These are phyloP conservation scores for Solanum pennellii DNA, from an alignment of 257 asterid genomes.

Conservation along the genomic window DNA sequence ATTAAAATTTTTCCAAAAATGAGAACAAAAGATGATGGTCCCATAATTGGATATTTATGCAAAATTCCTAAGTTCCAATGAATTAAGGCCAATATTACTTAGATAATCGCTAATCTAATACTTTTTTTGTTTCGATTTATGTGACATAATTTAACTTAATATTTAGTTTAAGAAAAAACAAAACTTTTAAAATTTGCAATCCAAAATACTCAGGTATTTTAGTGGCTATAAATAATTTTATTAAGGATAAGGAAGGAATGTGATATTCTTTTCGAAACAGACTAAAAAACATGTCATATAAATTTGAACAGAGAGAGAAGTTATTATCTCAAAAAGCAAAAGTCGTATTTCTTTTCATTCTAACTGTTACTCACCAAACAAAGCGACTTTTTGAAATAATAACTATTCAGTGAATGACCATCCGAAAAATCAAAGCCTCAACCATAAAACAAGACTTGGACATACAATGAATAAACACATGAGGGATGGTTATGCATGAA, in stretches of 20 bases:
- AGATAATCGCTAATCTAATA: not conserved
- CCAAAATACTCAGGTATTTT: not conserved
- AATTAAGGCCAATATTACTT: too few relatives aligned
- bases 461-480: not conserved
- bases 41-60: not conserved
- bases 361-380: too few relatives aligned
- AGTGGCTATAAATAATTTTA: too few relatives aligned
- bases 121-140: too few relatives aligned
- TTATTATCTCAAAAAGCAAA: not conserved
- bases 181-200: not conserved
- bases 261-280: not conserved
- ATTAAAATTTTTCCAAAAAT: not conserved
- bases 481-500: not conserved
- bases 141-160: not conserved
- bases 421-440: too few relatives aligned
- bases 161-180: not conserved
- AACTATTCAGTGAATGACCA: too few relatives aligned
- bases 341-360: not conserved
- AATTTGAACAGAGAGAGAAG: too few relatives aligned
- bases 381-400: too few relatives aligned
- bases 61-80: not conserved
- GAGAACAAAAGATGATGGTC: not conserved
- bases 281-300: not conserved
- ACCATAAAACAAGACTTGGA: not conserved
- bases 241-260: not conserved